Percentiles rank a stretch among this genome's conserved stretches.
Conservation (phyloP, 1,284 basidiomycete species). For the Puccinia triticina region DNA sequence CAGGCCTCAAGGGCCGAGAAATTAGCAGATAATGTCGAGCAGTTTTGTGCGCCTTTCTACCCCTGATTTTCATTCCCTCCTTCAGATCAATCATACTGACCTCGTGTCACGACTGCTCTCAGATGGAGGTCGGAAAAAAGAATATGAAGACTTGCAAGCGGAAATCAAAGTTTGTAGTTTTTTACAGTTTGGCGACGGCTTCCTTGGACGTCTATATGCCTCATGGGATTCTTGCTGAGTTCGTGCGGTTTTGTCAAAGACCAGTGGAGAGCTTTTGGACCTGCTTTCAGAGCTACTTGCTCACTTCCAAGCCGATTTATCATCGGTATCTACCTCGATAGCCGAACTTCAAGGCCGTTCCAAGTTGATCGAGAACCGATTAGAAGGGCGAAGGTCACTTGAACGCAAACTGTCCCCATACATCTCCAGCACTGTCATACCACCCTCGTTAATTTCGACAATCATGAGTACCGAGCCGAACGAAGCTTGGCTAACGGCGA, state of each 20-base stretch:
- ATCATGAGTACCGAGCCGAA: constrained; percentile 25
- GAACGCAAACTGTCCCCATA: background rate
- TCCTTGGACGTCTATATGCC: background rate
- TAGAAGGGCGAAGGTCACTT: constrained; percentile 78
- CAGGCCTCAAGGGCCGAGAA: constrained; percentile 15
- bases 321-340: constrained; percentile 91
- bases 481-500: constrained; percentile 21
- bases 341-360: constrained; percentile 86
- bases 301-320: constrained; percentile 90
- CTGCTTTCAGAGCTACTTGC: constrained; percentile 58
- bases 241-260: background rate
- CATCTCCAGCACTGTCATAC: constrained; percentile 4
- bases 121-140: constrained; percentile 34
- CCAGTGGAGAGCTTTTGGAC: constrained; percentile 23
- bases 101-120: background rate
- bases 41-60: constrained; percentile 26
- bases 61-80: background rate
- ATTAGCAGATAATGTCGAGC: constrained; percentile 5
- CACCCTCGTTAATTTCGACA: constrained; percentile 24
- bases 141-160: constrained; percentile 28
- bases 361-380: constrained; percentile 80
- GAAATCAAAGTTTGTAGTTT: constrained; percentile 38
- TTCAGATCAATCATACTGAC: background rate
- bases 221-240: too few species aligned
- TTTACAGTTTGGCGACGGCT: background rate